Conservation (phyloP, 495 filamentous ascomycete species). For the Podospora bellae-mahoneyi region DNA sequence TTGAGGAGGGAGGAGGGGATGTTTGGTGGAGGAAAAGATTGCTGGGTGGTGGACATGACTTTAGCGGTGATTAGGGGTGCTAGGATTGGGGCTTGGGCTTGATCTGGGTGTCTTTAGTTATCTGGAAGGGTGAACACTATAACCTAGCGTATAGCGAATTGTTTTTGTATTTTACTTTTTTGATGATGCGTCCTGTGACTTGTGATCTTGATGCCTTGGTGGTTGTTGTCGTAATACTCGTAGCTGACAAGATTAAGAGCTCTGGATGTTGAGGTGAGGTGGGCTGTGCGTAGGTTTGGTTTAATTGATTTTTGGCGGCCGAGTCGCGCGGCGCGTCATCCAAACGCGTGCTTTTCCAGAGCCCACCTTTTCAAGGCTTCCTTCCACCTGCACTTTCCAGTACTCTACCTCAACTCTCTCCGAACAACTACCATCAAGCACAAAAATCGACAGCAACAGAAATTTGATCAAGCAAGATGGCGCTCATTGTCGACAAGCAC, state of each 20-base stretch:
- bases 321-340: conserved; percentile 21
- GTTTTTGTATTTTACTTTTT: neutral
- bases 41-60: neutral
- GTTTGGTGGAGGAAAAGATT: neutral
- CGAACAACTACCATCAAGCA: neutral
- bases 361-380: neutral
- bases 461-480: conserved; percentile 37
- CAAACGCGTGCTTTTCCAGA: conserved; percentile 18
- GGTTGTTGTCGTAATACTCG: neutral
- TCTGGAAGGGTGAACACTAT: neutral
- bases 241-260: neutral
- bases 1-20: neutral
- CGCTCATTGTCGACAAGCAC: conserved; percentile 90
- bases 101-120: neutral
- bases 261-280: neutral
- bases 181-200: neutral
- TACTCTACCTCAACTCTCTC: neutral
- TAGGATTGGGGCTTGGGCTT: neutral
- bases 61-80: neutral
- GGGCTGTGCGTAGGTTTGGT: conserved; percentile 2
- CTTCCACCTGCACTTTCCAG: neutral
- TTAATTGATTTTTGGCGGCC: conserved; percentile 24
- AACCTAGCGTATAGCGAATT: neutral
- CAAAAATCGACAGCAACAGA: neutral
- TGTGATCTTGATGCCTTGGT: neutral